phyloP scores from a whole-genome alignment of 2,329 filamentous ascomycete genomes.

The Beauveria caledonica region DNA sequence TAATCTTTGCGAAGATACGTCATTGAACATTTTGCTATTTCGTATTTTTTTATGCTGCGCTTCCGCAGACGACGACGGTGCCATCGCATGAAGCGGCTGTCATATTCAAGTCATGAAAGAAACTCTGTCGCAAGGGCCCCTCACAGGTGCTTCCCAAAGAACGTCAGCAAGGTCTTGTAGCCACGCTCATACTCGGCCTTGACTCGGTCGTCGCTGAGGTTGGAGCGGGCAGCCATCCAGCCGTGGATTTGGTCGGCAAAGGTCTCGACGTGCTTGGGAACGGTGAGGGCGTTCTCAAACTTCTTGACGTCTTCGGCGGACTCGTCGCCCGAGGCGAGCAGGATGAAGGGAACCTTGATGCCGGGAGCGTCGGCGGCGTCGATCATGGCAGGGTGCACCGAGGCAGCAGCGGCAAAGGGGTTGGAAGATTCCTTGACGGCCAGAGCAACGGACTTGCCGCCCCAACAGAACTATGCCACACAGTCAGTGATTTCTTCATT shows the following conservation, averaged over 20 bases:
- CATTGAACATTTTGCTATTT: neutral
- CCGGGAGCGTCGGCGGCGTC: conserved; percentile 51
- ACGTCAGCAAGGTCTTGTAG: conserved; percentile 50
- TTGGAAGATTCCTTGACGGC: conserved; percentile 40
- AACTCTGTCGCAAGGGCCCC: too few species aligned
- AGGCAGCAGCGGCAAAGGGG: conserved; percentile 46
- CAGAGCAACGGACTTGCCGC: conserved; percentile 56
- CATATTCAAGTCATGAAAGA: neutral
- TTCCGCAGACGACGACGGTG: neutral
- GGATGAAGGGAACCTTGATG: conserved; percentile 51
- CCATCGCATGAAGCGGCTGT: neutral
- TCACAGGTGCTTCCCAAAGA: conserved; percentile 46
- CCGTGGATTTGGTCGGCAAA: conserved; percentile 62
- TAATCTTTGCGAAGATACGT: neutral
- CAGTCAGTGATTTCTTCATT: neutral
- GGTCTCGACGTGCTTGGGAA: conserved; percentile 54
- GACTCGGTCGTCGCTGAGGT: conserved; percentile 48
- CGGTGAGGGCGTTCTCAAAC: conserved; percentile 45
- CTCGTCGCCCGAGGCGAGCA: conserved; percentile 62
- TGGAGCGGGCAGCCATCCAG: conserved; percentile 62
- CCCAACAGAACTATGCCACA: conserved; percentile 54
- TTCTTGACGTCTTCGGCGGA: conserved; percentile 44
- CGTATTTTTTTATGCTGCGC: neutral
- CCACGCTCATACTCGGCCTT: conserved; percentile 55
- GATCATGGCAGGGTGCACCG: conserved; percentile 55